These are phyloP conservation scores for Rutidosis leptorrhynchoides DNA, from an alignment of 129 eudicot genomes.

Conservation along the genomic window DNA sequence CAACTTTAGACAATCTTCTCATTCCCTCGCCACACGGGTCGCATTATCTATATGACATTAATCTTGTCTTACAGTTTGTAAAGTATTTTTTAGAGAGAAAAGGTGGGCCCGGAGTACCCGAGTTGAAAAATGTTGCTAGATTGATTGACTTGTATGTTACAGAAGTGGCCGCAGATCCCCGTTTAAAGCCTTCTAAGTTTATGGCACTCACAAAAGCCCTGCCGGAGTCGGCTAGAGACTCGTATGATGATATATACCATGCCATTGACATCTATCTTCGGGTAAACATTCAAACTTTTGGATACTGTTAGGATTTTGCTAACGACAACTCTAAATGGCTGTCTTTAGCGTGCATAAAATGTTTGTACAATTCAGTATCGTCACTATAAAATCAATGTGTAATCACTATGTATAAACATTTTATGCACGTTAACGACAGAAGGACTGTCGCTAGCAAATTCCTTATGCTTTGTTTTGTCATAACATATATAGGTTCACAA, in stretches of 20 bases:
- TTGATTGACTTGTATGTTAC: slow-evolving; percentile 62
- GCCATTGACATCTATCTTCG: slow-evolving; percentile 63
- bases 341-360: too few species aligned
- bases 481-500: slow-evolving; percentile 49
- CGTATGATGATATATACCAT: slow-evolving; percentile 56
- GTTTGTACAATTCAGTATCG: too few species aligned
- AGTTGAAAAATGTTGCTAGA: slow-evolving; percentile 47
- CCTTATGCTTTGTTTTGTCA: not conserved
- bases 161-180: slow-evolving; percentile 89
- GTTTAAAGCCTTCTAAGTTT: slow-evolving; percentile 62
- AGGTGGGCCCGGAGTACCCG: slow-evolving; percentile 28
- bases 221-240: slow-evolving; percentile 71
- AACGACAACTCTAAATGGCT: too few species aligned
- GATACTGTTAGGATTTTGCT: too few species aligned
- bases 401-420: too few species aligned
- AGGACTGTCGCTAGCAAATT: too few species aligned
- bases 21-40: slow-evolving; percentile 56
- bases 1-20: slow-evolving; percentile 69
- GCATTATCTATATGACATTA: slow-evolving; percentile 49
- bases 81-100: slow-evolving; percentile 49
- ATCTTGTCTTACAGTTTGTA: slow-evolving; percentile 54
- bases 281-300: too few species aligned
- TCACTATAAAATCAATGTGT: too few species aligned
- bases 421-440: too few species aligned
- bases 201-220: slow-evolving; percentile 45